These are phyloP conservation scores for Aspergillus felis DNA, from an alignment of 2,329 filamentous ascomycete genomes.

Conservation along the genomic window DNA sequence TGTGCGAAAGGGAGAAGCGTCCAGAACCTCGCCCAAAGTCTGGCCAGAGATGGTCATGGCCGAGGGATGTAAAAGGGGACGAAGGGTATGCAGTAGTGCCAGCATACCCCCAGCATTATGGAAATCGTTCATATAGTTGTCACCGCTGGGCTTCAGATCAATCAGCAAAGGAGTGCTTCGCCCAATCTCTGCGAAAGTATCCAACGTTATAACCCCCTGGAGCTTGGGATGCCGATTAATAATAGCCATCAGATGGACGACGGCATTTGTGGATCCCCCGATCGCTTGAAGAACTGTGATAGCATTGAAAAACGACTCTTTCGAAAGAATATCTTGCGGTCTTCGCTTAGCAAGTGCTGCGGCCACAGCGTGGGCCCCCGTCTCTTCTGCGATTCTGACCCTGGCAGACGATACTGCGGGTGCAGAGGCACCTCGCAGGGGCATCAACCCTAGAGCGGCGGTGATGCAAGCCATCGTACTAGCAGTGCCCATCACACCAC, in stretches of 20 bases:
- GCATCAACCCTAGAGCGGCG: slow-evolving; percentile 52
- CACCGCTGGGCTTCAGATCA: slow-evolving; percentile 52
- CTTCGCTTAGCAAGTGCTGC: slow-evolving; percentile 36
- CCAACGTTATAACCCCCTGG: slow-evolving; percentile 43
- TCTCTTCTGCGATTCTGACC: slow-evolving; percentile 52
- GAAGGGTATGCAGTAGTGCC: slow-evolving; percentile 44
- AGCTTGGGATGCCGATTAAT: slow-evolving; percentile 50
- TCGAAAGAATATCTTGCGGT: slow-evolving; percentile 44
- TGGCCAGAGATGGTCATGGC: slow-evolving; percentile 47
- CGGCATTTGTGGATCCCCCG: slow-evolving; percentile 55
- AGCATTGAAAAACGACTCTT: slow-evolving; percentile 51
- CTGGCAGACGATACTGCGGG: slow-evolving; percentile 52
- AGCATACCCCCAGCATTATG: slow-evolving; percentile 52
- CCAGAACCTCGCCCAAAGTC: slow-evolving; percentile 46
- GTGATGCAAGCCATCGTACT: slow-evolving; percentile 56
- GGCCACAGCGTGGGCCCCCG: slow-evolving; percentile 47
- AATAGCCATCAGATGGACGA: slow-evolving; percentile 53
- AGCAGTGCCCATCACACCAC: slow-evolving; percentile 57
- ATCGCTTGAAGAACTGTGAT: slow-evolving; percentile 53
- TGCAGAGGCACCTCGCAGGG: slow-evolving; percentile 49
- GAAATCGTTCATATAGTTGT: slow-evolving; percentile 55
- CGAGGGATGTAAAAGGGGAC: slow-evolving; percentile 44
- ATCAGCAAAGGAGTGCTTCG: slow-evolving; percentile 45
- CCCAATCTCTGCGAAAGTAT: slow-evolving; percentile 48
- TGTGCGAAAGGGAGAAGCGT: slow-evolving; percentile 39